Evolutionary conservation across 352 stramenopile species (phyloP).

Genomic region (Pythium aquatile): DNA sequence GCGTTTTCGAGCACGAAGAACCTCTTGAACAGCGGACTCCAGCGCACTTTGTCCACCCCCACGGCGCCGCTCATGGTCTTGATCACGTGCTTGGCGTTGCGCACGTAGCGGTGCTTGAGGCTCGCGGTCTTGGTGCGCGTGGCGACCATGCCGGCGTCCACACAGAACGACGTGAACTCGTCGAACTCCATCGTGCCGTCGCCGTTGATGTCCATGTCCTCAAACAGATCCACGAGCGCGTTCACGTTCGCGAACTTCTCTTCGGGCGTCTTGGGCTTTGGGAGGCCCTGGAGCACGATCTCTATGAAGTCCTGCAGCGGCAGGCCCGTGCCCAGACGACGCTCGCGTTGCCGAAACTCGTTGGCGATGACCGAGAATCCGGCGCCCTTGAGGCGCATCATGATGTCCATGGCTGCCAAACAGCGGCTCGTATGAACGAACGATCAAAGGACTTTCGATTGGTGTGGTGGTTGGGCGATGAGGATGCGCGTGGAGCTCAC

Average conservation of each 20-base stretch:
- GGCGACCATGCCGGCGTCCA: slow-evolving; percentile 82
- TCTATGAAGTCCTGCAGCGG: slow-evolving; percentile 77
- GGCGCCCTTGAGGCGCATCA: slow-evolving; percentile 77
- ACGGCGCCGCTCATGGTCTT: slow-evolving; percentile 55
- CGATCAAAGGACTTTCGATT: neutral
- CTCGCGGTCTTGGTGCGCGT: slow-evolving; percentile 40
- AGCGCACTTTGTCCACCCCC: slow-evolving; percentile 69
- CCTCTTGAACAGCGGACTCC: slow-evolving; percentile 53
- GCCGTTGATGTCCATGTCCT: slow-evolving; percentile 88
- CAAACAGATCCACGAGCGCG: slow-evolving; percentile 75
- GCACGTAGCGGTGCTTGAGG: slow-evolving; percentile 76
- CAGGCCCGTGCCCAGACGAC: slow-evolving; percentile 51
- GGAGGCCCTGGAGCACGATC: slow-evolving; percentile 66
- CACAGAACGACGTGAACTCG: slow-evolving; percentile 87
- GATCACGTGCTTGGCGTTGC: slow-evolving; percentile 49
- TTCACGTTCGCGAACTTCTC: slow-evolving; percentile 56
- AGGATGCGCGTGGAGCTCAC: neutral
- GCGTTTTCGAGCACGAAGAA: slow-evolving; percentile 70
- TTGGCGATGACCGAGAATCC: slow-evolving; percentile 79
- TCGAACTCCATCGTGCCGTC: slow-evolving; percentile 84
- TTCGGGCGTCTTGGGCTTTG: slow-evolving; percentile 35
- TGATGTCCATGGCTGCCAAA: slow-evolving; percentile 59
- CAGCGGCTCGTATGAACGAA: slow-evolving; percentile 7
- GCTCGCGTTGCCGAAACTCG: slow-evolving; percentile 67
- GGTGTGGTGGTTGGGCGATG: too few relatives aligned